Evolutionary conservation across 345 rosid genomes (phyloP), one percentile per base, ranked within the genome.

Genomic region (Arabidopsis suecica): DNA sequence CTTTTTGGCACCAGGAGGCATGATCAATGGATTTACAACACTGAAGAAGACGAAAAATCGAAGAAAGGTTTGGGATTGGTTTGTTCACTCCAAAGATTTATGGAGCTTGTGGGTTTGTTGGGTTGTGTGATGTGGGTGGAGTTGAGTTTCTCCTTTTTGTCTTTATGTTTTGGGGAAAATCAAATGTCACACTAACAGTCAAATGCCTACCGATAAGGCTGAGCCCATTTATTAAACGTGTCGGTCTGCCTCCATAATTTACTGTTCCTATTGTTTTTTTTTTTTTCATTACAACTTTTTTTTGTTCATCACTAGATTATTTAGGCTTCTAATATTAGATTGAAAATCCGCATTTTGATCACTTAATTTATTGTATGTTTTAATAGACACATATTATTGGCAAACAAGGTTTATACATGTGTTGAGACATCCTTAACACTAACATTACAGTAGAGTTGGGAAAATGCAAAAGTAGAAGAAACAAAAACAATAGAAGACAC

Each of bases 1-100:
- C 86, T 81, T 93, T 90, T 84, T 93, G 1, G 96, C 48, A 76
- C 93, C 93, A 32, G 91, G 77, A 13, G 98, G 94, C 98, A 91
- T 93, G 88, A 80, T 82, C 82, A 25, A 36, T 6, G 41, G 20
- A 71, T 45, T 49, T 6, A 14, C 23, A n/a, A 10, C 4, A 37
- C n/a, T n/a, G n/a, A 13, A 1, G 48, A 2, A 71, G 1, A 51
- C 1, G 9, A 33, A 6, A 48, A 37, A 6, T 48, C 22, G 11
- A 54, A 53, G 16, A 33, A 30, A 34, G 12, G 1, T 23, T 1
- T 23, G 25, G 25, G 25, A 23, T 40, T 44, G 65, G 74, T 30
- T 60, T 37, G 68, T 61, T 53, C 45, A 76, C 30, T 50, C 12
- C 14, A 51, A 61, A 51, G 74, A 18, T 33, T 54, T 59, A 9